Conservation (phyloP, 805 yeast genomes). For the Candida morakotiae region DNA sequence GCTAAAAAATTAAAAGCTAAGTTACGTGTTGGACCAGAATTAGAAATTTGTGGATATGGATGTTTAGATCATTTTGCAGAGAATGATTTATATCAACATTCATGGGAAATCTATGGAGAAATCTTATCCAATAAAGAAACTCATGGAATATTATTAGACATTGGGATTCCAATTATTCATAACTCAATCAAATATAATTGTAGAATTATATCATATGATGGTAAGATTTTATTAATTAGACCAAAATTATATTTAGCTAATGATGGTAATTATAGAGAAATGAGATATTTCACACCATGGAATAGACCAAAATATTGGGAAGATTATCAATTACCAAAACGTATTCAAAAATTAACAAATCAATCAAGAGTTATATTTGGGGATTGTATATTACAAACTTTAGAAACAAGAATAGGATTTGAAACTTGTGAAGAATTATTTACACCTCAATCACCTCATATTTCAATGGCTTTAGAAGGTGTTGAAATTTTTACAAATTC, state of each 20-base stretch:
- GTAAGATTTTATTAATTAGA: conserved; percentile 75
- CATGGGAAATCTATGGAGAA: conserved; percentile 91
- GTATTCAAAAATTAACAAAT: conserved; percentile 60
- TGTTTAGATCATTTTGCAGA: conserved; percentile 93
- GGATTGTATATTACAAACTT: conserved; percentile 80
- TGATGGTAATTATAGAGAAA: conserved; percentile 97
- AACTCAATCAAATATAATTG: conserved; percentile 89
- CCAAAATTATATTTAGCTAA: conserved; percentile 94
- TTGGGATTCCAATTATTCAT: conserved; percentile 92
- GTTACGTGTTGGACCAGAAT: conserved; percentile 94
- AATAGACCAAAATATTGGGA: conserved; percentile 72
- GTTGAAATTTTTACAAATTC: conserved; percentile 97
- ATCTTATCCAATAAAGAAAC: conserved; percentile 68
- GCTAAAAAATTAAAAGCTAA: conserved; percentile 77
- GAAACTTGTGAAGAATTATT: conserved; percentile 98
- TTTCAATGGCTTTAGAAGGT: conserved; percentile 88
- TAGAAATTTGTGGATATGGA: conserved; percentile 93
- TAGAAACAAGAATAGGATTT: conserved; percentile 89
- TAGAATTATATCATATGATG: conserved; percentile 76
- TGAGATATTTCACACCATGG: conserved; percentile 98
- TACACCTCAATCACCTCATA: conserved; percentile 95
- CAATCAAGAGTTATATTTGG: conserved; percentile 77
- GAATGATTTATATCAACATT: conserved; percentile 80
- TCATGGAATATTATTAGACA: conserved; percentile 74
- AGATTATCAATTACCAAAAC: conserved; percentile 64